Percentiles rank a stretch among this genome's conserved stretches.
phyloP scores from a whole-genome alignment of 495 filamentous ascomycete species.

The Hypoxylon fuscum region DNA sequence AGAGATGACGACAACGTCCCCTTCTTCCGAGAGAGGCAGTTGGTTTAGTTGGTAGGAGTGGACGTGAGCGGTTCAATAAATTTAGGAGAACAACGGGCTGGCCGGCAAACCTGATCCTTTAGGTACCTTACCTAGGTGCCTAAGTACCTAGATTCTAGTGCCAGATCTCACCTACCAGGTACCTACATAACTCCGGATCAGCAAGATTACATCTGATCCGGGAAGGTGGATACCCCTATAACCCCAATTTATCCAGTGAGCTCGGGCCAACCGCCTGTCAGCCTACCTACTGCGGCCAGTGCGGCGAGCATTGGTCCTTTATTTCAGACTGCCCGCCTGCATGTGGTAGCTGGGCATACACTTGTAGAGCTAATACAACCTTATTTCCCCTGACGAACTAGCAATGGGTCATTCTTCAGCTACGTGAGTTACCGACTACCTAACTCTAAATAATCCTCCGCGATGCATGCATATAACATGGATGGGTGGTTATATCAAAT shows the following conservation, averaged over 20 bases:
- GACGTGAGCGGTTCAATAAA: too few species aligned
- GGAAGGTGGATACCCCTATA: conserved; percentile 16
- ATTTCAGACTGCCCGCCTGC: neutral
- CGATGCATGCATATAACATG: neutral
- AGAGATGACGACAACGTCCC: neutral
- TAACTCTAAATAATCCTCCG: neutral
- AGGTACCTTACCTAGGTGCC: too few species aligned
- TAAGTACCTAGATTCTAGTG: conserved; percentile 13
- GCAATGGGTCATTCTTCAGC: neutral
- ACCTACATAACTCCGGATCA: neutral
- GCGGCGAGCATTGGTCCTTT: neutral
- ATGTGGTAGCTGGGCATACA: too few species aligned
- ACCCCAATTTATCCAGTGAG: neutral
- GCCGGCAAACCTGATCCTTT: too few species aligned
- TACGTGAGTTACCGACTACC: too few species aligned
- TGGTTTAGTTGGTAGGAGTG: neutral
- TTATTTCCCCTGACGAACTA: neutral
- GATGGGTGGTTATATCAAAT: neutral
- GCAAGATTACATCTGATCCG: neutral
- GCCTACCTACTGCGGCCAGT: too few species aligned
- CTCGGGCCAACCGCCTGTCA: neutral
- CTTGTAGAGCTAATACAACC: neutral
- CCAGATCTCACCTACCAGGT: conserved; percentile 7
- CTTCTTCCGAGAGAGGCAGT: conserved; percentile 1
- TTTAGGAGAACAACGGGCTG: too few species aligned